Evolutionary conservation across 805 yeast genomes (phyloP), one percentile per base, ranked within the genome.

Genomic region (Saccharomycopsis fodiens): DNA sequence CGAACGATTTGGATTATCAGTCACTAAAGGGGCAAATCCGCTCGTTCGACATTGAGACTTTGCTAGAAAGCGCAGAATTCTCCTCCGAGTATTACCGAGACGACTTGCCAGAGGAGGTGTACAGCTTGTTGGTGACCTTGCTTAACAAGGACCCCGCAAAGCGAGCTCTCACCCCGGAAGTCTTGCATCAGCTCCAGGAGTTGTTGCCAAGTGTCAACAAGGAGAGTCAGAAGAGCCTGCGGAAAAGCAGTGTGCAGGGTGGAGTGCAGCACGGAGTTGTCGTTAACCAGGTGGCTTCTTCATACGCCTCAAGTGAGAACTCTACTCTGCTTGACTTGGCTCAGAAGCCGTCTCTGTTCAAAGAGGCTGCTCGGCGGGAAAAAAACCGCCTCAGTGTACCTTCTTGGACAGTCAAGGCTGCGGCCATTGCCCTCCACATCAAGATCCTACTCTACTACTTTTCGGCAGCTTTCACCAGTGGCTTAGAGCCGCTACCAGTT

Each of bases 51-150:
- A 54, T 48, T 39, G 30, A 63, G 59, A 42, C 23, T 39, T 38
- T 37, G 35, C 34, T 42, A 10, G 36, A 16, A 22, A 43, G 52
- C 45, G 8, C 37, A 50, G 50, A 42, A 46, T 30, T 45, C 59
- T 32, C 51, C 38, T 2, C 52, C 64, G 8, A 60, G 60, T 39
- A 30, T 37, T 6, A 54, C 53, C 30, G 65, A 19, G 19, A 37
- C 16, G 69, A 63, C 31, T 46, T 61, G 3, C 63, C 64, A 3
- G 41, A 44, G 2, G 58, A 47, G 6, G 38, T 73, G 4, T 60
- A 62, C 44, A 61, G 59, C 3, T 55, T 78, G 22, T 59, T 79
- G 34, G 55, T 58, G 3, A 58, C 58, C 4, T 59, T 74, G 57
- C 59, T 76, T 1, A 56, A 63, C 19, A 47, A 55, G 3, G 52